These are phyloP conservation scores for Verticillium isaacii DNA, from an alignment of 2,329 filamentous ascomycete genomes.

Conservation along the genomic window DNA sequence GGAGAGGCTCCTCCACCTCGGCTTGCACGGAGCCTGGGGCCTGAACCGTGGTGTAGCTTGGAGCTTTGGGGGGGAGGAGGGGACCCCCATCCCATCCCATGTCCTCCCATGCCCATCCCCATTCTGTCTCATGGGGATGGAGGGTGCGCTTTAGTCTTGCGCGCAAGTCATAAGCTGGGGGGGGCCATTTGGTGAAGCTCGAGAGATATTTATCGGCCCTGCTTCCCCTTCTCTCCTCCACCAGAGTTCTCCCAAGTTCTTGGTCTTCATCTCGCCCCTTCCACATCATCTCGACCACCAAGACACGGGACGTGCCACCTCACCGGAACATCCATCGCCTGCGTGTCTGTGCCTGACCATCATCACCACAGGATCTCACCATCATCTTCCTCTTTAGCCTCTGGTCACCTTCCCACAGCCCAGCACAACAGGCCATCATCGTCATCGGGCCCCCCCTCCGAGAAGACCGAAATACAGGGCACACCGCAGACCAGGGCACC, in stretches of 20 bases:
- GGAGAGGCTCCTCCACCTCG: neutral
- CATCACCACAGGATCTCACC: neutral
- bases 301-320: neutral
- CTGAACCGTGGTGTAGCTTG: neutral
- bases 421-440: neutral
- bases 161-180: neutral
- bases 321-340: neutral
- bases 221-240: neutral
- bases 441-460: neutral
- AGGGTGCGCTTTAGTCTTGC: neutral
- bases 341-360: neutral
- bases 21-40: neutral
- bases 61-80: neutral
- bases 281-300: neutral
- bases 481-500: neutral
- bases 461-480: neutral
- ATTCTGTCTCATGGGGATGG: neutral
- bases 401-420: neutral
- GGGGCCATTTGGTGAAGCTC: neutral
- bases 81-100: slow-evolving; percentile 4
- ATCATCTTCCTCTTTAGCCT: neutral
- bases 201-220: neutral
- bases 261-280: neutral
- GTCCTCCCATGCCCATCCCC: slow-evolving; percentile 1
- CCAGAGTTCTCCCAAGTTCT: neutral